Conservation (phyloP, 441 rosid genomes). For the Rhodomyrtus psidioides region DNA sequence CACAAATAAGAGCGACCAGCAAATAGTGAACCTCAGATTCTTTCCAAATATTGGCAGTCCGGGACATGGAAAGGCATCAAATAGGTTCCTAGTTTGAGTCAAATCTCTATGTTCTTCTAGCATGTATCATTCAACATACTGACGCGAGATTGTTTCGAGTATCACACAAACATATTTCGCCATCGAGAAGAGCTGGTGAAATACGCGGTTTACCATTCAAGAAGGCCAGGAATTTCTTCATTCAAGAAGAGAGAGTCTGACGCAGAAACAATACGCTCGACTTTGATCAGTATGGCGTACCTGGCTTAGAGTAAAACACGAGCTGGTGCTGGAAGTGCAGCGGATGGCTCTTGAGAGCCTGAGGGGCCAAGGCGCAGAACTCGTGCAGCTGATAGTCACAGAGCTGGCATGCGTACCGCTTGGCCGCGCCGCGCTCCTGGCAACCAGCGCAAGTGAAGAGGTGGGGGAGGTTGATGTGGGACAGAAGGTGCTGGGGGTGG, state of each 20-base stretch:
- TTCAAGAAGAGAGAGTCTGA: neutral
- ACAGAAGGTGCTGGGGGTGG: neutral
- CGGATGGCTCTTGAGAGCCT: slow-evolving; percentile 49
- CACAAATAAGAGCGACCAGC: neutral
- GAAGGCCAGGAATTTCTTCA: neutral
- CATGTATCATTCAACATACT: neutral
- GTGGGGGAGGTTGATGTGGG: neutral
- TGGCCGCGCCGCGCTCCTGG: neutral
- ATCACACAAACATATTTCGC: neutral
- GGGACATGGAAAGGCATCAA: neutral
- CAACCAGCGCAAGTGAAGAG: neutral
- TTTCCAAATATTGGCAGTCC: neutral
- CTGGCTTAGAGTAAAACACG: slow-evolving; percentile 51
- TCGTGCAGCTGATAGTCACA: neutral
- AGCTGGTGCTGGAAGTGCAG: slow-evolving; percentile 74
- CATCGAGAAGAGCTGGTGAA: neutral
- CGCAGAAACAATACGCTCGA: neutral
- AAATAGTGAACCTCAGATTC: neutral
- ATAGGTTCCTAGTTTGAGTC: neutral
- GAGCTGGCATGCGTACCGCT: neutral
- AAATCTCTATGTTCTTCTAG: neutral
- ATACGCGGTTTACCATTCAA: neutral
- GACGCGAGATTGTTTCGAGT: neutral
- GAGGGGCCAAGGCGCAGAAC: slow-evolving; percentile 65
- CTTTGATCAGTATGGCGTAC: slow-evolving; percentile 13